phyloP scores from a whole-genome alignment of 305 asterid genomes.

The Fraxinus dipetala region DNA sequence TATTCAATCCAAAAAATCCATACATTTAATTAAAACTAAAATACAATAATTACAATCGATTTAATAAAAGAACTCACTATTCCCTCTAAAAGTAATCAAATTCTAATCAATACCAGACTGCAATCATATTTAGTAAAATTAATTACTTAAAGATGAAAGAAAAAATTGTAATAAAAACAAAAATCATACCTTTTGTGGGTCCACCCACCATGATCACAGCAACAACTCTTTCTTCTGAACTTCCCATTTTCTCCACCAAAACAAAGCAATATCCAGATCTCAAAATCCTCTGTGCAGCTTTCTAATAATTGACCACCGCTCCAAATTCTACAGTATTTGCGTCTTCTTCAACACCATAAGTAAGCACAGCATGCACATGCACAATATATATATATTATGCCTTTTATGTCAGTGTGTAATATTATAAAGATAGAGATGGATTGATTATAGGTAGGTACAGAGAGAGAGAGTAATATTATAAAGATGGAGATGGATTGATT shows the following conservation, averaged over 20 bases:
- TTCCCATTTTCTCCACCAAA: slow-evolving; percentile 45
- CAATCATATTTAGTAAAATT: neutral
- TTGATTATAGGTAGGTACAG: no score
- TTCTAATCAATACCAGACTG: neutral
- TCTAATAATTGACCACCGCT: slow-evolving; percentile 10
- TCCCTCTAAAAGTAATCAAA: slow-evolving; percentile 4
- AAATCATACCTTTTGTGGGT: slow-evolving; percentile 71
- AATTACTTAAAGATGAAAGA: neutral
- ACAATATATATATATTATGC: neutral
- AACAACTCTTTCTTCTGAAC: slow-evolving; percentile 67
- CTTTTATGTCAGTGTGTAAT: neutral
- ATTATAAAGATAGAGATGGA: no score
- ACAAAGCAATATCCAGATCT: slow-evolving; percentile 36
- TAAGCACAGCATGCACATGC: neutral
- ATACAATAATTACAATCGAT: neutral
- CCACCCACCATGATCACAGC: slow-evolving; percentile 99
- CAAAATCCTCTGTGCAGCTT: slow-evolving; percentile 21
- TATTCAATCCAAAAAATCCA: neutral
- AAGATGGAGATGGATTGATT: no score
- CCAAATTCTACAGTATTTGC: slow-evolving; percentile 5
- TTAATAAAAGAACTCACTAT: neutral
- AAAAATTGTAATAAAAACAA: neutral
- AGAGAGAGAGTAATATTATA: neutral
- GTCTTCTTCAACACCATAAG: slow-evolving; percentile 13
- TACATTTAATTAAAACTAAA: neutral